Evolutionary conservation across 805 yeast species (phyloP).

Genomic region (Sugiyamaella qingdaonensis): DNA sequence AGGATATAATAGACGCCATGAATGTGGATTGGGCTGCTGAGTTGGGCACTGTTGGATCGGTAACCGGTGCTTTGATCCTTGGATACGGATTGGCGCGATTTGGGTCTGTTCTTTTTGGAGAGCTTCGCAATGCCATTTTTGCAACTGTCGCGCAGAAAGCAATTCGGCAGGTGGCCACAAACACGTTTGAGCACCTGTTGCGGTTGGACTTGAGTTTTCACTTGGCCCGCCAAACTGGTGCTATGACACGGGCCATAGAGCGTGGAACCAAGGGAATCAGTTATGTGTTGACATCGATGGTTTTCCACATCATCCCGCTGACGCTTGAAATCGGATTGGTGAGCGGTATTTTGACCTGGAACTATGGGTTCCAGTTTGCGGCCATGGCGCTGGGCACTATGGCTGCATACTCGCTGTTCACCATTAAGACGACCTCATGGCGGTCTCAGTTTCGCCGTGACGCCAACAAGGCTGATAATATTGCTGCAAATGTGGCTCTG

Average conservation of each 20-base stretch:
- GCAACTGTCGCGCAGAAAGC: slow-evolving; percentile 95
- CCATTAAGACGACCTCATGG: slow-evolving; percentile 94
- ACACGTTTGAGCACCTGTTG: slow-evolving; percentile 79
- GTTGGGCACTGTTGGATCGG: slow-evolving; percentile 60
- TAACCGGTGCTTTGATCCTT: slow-evolving; percentile 62
- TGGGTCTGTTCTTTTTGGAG: slow-evolving; percentile 93
- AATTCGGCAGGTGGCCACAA: slow-evolving; percentile 80
- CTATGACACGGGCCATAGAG: slow-evolving; percentile 91
- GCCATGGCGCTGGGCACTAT: slow-evolving; percentile 83
- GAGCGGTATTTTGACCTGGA: slow-evolving; percentile 88
- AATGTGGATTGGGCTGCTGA: slow-evolving; percentile 77
- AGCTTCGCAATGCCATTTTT: slow-evolving; percentile 89
- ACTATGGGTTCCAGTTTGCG: slow-evolving; percentile 85
- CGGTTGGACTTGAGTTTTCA: slow-evolving; percentile 87
- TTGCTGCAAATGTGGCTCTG: slow-evolving; percentile 91
- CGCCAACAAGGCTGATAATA: slow-evolving; percentile 90
- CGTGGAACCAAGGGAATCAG: slow-evolving; percentile 97
- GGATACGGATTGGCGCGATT: slow-evolving; percentile 94
- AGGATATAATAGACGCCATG: slow-evolving; percentile 84
- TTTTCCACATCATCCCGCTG: slow-evolving; percentile 93
- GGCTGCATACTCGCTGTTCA: slow-evolving; percentile 82
- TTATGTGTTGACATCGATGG: slow-evolving; percentile 90
- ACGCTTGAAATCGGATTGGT: slow-evolving; percentile 89
- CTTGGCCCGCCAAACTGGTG: slow-evolving; percentile 89
- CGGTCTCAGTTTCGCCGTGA: slow-evolving; percentile 84